These are phyloP conservation scores for Dryas integrifolia DNA, from an alignment of 331 rosid genomes.

Conservation along the genomic window DNA sequence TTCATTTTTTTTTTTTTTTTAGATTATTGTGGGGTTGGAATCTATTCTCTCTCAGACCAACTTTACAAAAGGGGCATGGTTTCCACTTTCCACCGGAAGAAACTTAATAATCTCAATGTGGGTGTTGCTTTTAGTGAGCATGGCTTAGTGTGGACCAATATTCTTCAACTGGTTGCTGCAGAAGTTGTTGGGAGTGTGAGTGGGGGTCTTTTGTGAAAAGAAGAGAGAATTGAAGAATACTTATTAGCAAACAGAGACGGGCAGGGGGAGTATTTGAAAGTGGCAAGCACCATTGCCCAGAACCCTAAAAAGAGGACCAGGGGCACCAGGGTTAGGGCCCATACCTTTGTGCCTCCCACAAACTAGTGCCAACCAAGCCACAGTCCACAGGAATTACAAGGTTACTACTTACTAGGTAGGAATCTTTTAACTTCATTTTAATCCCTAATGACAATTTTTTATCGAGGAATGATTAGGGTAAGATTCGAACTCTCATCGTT, in stretches of 20 bases:
- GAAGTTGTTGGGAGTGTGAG: constrained; percentile 52
- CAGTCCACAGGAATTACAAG: constrained; percentile 30
- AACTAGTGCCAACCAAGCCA: constrained; percentile 23
- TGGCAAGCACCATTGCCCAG: constrained; percentile 55
- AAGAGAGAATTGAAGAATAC: constrained; percentile 44
- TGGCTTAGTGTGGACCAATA: constrained; percentile 48
- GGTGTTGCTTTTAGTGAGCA: constrained; percentile 23
- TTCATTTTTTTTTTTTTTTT: not conserved
- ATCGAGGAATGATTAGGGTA: too few species aligned
- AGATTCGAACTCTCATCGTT: too few species aligned
- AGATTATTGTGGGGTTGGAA: constrained; percentile 33
- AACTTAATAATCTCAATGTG: constrained; percentile 20
- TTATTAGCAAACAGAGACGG: constrained; percentile 13
- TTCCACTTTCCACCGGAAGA: constrained; percentile 26
- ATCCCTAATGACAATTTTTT: not conserved
- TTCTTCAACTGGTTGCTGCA: constrained; percentile 36
- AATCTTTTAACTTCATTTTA: constrained; percentile 2
- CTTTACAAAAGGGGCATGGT: constrained; percentile 41
- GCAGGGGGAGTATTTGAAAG: constrained; percentile 30
- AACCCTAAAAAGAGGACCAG: constrained; percentile 35
- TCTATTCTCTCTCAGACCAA: constrained; percentile 33
- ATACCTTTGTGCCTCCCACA: constrained; percentile 51
- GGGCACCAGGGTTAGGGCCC: constrained; percentile 40
- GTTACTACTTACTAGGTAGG: constrained; percentile 28
- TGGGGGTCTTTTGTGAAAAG: constrained; percentile 55